phyloP scores from a whole-genome alignment of 371 early-diverging fungal genomes.

The Mortierella sp. region DNA sequence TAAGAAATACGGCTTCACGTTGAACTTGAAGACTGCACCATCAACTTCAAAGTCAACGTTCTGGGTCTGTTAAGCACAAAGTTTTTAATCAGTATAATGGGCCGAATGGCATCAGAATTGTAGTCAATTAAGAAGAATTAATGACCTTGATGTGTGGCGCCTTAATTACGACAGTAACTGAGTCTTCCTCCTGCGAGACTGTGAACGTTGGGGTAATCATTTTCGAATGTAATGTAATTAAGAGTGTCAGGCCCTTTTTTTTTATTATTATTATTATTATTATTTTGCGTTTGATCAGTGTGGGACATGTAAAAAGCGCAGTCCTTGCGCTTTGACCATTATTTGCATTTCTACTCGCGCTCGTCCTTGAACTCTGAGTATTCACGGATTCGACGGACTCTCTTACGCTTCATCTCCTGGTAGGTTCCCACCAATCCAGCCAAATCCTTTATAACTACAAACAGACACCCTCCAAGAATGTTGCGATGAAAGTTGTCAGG shows the following conservation, averaged over 20 bases:
- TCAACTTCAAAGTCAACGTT: conserved; percentile 86
- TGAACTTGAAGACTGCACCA: conserved; percentile 83
- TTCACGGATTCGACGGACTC: conserved; percentile 53
- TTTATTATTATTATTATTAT: conserved; percentile 9
- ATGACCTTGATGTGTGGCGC: conserved; percentile 85
- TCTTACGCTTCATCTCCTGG: conserved; percentile 50
- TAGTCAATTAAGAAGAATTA: not conserved
- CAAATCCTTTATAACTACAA: conserved; percentile 67
- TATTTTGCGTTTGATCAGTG: not conserved
- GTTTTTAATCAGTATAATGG: not conserved
- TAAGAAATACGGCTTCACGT: conserved; percentile 85
- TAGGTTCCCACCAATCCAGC: conserved; percentile 47
- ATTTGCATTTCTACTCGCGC: conserved; percentile 8
- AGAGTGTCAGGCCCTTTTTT: conserved; percentile 11
- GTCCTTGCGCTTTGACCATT: not conserved
- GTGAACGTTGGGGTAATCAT: conserved; percentile 96
- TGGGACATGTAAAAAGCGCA: not conserved
- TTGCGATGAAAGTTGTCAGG: conserved; percentile 72
- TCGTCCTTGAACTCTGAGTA: conserved; percentile 54
- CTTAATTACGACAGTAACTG: conserved; percentile 78
- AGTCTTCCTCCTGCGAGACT: conserved; percentile 82
- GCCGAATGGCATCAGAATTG: not conserved
- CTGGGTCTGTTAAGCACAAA: conserved; percentile 69
- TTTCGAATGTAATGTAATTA: not conserved
- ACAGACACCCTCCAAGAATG: conserved; percentile 70